These are phyloP conservation scores for Emiliania huxleyi DNA, from an alignment of 78 protist genomes.

Conservation along the genomic window DNA sequence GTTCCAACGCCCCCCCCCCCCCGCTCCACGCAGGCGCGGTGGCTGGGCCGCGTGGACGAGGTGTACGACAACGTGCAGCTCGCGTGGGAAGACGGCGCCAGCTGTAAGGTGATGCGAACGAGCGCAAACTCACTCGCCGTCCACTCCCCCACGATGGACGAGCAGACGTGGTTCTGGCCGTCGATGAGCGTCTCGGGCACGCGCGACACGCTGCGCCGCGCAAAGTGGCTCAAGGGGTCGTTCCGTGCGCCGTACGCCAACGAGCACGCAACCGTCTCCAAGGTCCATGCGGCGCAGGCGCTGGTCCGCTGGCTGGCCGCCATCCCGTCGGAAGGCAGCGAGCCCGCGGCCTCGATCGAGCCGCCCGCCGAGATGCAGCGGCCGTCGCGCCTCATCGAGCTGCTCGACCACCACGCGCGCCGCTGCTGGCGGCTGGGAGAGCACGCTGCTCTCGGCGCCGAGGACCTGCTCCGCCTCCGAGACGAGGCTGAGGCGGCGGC, in stretches of 20 bases:
- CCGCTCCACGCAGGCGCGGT: too few species aligned
- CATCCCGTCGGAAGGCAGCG: not conserved
- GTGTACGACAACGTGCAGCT: not conserved
- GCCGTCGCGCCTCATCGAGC: not conserved
- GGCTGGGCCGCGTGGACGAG: slow-evolving; percentile 37
- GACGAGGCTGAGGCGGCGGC: too few species aligned
- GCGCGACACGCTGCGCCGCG: not conserved
- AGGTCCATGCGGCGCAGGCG: slow-evolving; percentile 10
- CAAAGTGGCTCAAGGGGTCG: not conserved
- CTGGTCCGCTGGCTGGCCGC: slow-evolving; percentile 6
- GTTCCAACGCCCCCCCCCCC: too few species aligned
- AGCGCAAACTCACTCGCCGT: not conserved
- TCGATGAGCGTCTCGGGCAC: not conserved
- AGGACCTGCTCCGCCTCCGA: not conserved
- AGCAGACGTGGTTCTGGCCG: slow-evolving; percentile 2
- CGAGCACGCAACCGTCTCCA: not conserved
- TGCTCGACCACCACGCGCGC: not conserved
- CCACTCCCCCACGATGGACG: not conserved
- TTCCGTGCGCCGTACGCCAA: not conserved
- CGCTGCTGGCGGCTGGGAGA: not conserved
- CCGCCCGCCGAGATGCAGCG: not conserved
- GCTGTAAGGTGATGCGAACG: not conserved
- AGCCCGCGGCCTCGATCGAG: not conserved
- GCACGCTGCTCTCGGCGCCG: not conserved
- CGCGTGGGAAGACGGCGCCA: not conserved